Percentiles rank a stretch among this genome's conserved stretches.
These are phyloP conservation scores for Parafenestella ontariensis DNA, from an alignment of 2,329 filamentous ascomycete species.

Conservation along the genomic window DNA sequence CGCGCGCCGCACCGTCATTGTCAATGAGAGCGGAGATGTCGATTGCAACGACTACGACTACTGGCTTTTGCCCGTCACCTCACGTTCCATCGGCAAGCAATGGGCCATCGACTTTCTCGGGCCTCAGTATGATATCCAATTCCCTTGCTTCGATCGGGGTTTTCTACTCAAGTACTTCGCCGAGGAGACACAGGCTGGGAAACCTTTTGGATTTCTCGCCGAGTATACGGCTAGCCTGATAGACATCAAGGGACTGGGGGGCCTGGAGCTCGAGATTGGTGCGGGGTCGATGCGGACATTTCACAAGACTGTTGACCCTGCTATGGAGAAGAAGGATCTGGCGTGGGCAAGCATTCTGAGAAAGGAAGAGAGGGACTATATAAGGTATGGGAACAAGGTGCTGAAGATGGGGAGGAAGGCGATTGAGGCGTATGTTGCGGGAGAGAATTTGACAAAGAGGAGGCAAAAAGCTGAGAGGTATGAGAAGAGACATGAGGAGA, in stretches of 20 bases:
- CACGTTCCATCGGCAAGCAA: constrained; percentile 1
- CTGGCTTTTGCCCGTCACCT: constrained; percentile 9
- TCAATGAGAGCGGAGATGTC: not conserved
- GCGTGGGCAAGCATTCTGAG: constrained; percentile 1
- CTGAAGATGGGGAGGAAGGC: constrained; percentile 1
- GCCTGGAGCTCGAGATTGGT: not conserved
- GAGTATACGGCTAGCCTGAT: not conserved
- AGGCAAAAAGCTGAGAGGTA: constrained; percentile 9
- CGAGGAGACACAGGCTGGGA: not conserved
- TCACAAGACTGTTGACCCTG: constrained; percentile 3
- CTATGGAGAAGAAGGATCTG: constrained; percentile 4
- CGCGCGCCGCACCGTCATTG: not conserved
- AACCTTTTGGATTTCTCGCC: not conserved
- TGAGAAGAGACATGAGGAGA: constrained; percentile 7
- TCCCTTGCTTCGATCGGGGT: not conserved
- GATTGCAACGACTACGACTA: not conserved
- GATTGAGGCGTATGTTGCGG: constrained; percentile 3
- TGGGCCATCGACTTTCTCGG: constrained; percentile 8
- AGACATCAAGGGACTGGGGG: constrained; percentile 1
- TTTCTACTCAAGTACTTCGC: not conserved
- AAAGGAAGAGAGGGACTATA: constrained; percentile 1
- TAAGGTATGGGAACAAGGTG: constrained; percentile 4
- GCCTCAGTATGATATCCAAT: constrained; percentile 1
- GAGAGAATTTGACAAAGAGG: constrained; percentile 4
- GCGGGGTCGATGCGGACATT: constrained; percentile 3